A percentile compares a stretch with the other conserved stretches of the same genome.
Conservation (phyloP, 2,329 filamentous ascomycete genomes). For the Colletotrichum somersetense region DNA sequence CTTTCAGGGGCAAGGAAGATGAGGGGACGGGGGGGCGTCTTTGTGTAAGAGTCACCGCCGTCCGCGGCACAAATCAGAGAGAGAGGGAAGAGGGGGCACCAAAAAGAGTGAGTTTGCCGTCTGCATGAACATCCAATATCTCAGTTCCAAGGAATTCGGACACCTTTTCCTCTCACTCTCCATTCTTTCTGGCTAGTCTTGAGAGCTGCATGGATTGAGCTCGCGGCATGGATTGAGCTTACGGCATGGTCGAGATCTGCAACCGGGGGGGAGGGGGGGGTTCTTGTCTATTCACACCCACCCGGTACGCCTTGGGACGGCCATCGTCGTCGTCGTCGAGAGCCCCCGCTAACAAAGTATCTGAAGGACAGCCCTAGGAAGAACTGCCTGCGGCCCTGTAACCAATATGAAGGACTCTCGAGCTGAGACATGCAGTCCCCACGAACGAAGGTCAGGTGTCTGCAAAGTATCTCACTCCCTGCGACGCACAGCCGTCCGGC, state of each 20-base stretch:
- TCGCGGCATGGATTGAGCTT: no score
- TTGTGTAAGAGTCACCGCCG: background rate
- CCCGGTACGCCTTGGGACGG: conserved; percentile 7
- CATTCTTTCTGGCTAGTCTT: conserved; percentile 10
- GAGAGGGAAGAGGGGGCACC: background rate
- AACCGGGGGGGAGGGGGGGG: background rate
- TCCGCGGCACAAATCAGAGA: background rate
- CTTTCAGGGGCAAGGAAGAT: background rate
- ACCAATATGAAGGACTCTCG: conserved; percentile 31
- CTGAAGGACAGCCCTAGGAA: background rate
- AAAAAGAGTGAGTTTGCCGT: conserved; percentile 19
- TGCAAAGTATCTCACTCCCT: conserved; percentile 14
- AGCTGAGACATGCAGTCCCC: conserved; percentile 40
- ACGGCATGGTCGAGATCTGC: conserved; percentile 37
- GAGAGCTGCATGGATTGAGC: conserved; percentile 35
- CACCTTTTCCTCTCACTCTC: background rate
- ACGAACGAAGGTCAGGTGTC: conserved; percentile 17
- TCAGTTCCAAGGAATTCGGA: conserved; percentile 7
- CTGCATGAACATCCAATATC: conserved; percentile 36
- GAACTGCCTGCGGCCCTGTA: background rate
- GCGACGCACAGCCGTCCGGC: conserved; percentile 38
- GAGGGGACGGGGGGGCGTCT: background rate
- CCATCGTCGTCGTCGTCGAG: background rate
- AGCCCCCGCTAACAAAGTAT: background rate
- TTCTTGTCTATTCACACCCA: background rate